Conservation (phyloP, 331 rosid species). For the Pyrus hybrid region DNA sequence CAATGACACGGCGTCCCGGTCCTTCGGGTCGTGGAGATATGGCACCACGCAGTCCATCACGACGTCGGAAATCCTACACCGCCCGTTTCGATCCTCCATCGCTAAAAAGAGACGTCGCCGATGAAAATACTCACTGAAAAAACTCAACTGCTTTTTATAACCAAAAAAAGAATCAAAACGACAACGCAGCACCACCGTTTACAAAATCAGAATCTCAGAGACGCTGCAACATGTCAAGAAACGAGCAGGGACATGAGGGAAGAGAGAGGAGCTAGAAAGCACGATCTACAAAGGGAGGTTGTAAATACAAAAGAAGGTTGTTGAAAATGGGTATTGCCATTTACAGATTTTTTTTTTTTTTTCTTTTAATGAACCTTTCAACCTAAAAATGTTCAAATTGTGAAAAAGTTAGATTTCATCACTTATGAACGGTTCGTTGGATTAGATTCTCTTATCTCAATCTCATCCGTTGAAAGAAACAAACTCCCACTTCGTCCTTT, state of each 20-base stretch:
- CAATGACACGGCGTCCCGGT: conserved; percentile 72
- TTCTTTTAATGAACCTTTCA: too few species aligned
- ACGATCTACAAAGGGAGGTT: too few species aligned
- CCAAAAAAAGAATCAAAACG: neutral
- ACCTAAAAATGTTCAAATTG: too few species aligned
- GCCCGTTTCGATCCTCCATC: conserved; percentile 30
- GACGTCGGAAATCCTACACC: conserved; percentile 34
- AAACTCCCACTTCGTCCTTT: too few species aligned
- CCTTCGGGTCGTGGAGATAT: conserved; percentile 68
- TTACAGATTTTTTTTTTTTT: too few species aligned
- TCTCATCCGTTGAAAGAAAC: too few species aligned
- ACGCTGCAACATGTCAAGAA: conserved; percentile 2
- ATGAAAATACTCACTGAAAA: neutral
- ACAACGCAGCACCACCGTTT: neutral
- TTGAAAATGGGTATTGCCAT: too few species aligned
- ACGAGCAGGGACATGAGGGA: neutral
- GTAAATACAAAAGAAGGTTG: too few species aligned
- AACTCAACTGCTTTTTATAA: too few species aligned
- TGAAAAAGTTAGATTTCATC: too few species aligned
- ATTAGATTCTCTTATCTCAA: too few species aligned
- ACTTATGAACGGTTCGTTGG: too few species aligned
- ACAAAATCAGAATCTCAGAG: neutral
- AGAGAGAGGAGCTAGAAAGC: neutral
- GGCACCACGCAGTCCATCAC: conserved; percentile 67
- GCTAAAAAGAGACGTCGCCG: neutral